A percentile compares a stretch with the other conserved stretches of the same genome.
phyloP scores from a whole-genome alignment of 2,329 filamentous ascomycete species.

The Paracoccidioides brasiliensis region DNA sequence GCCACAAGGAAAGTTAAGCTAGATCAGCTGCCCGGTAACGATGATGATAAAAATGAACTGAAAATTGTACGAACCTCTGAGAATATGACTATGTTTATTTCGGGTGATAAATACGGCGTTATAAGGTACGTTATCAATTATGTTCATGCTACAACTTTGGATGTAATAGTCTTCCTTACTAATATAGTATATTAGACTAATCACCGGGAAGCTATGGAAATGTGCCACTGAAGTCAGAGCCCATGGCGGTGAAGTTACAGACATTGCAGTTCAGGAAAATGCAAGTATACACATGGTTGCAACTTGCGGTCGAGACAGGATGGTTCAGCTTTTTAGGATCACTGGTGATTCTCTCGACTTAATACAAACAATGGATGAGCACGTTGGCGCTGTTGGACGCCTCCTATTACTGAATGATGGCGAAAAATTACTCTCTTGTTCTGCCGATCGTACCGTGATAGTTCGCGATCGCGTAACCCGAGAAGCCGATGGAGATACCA shows the following conservation, averaged over 20 bases:
- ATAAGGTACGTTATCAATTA: constrained; percentile 38
- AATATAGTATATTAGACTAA: constrained; percentile 16
- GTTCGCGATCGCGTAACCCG: constrained; percentile 65
- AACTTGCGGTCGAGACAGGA: constrained; percentile 76
- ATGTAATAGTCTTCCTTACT: constrained; percentile 8
- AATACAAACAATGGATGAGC: constrained; percentile 84
- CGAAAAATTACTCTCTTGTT: constrained; percentile 65
- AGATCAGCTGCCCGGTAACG: constrained; percentile 42
- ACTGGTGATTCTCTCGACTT: constrained; percentile 52
- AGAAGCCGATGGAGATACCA: constrained; percentile 40
- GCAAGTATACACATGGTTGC: constrained; percentile 55
- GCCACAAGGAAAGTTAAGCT: constrained; percentile 53
- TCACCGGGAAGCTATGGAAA: constrained; percentile 40
- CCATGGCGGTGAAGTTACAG: constrained; percentile 73
- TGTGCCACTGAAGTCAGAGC: constrained; percentile 65
- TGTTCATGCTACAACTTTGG: not conserved
- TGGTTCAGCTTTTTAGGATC: constrained; percentile 73
- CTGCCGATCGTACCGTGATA: constrained; percentile 75
- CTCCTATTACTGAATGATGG: constrained; percentile 63
- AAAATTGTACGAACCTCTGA: constrained; percentile 46
- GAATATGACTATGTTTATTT: constrained; percentile 55
- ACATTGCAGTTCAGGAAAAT: constrained; percentile 57
- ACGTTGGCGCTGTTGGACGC: constrained; percentile 70
- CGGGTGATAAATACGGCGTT: constrained; percentile 77
- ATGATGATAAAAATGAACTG: constrained; percentile 43